Evolutionary conservation across 495 filamentous ascomycete species (phyloP), one percentile per base, ranked within the genome.

Genomic region (Penicillium atrosanguineum): DNA sequence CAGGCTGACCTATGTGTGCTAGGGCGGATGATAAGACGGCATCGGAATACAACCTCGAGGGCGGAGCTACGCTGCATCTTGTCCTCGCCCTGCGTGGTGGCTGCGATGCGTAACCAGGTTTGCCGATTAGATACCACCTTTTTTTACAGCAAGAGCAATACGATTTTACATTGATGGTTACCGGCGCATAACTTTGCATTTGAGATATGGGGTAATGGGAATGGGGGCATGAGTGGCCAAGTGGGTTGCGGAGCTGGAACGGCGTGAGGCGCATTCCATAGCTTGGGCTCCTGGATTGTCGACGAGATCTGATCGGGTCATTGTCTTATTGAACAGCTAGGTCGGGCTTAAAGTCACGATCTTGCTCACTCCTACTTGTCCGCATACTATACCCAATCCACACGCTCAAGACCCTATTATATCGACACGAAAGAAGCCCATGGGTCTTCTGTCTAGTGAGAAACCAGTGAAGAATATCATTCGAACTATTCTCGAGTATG

Each of bases 11-110:
- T 14, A 9, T 44, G 20, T 25, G 36, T 20, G 8, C 19, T 55
- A 97, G 93, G 90, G 82, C 84, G 68, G 94, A 98, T 65, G 93
- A 95, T 61, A 93, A 90, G 73, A 90, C 84, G 44, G 91, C 88
- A 16, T 71, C 74, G 25, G 91, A 96, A 67, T 96, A 96, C 68
- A 80, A 81, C 45, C 89, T 98, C 37, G 90, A 95, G 69, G 91
- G 91, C 49, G 95, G 94, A 19, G 88, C 90, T 20, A 97, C 93
- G 34, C 81, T 98, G 59, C 94, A 98, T 81, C 77, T 98, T 60
- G 94, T 98, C 47, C 82, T 98, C 53, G 95, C 94, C 52, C 83
- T 98, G 39, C 81, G 94, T 59, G 94, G 94, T 29, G 94, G 91
- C 19, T 64, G 48, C 14, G 45, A 52, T 42, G 46, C 50, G 40